phyloP scores from a whole-genome alignment of 202 grass and related monocot genomes.

The Dendrocalamus latiflorus region DNA sequence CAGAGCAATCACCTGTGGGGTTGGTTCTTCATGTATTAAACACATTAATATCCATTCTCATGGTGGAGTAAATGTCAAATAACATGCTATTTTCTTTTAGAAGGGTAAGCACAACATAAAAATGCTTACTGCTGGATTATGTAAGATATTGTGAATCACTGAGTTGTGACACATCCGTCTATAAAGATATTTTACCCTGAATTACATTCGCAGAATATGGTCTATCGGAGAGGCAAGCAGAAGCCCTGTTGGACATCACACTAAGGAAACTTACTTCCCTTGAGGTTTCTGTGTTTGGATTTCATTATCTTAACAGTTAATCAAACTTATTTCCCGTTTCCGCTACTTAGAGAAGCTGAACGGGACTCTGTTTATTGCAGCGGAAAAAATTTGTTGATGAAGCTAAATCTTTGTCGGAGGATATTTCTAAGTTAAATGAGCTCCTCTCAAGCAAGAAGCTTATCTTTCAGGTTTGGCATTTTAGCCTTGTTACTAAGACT shows the following conservation, averaged over 20 bases:
- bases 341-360: constrained; percentile 9
- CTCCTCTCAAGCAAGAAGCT: constrained; percentile 92
- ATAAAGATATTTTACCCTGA: constrained; percentile 9
- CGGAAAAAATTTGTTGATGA: constrained; percentile 93
- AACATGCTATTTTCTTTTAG: not conserved
- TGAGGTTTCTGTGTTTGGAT: constrained; percentile 52
- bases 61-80: not conserved
- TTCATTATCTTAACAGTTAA: not conserved
- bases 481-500: not conserved
- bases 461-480: constrained; percentile 71
- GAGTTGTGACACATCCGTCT: not conserved
- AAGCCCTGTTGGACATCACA: constrained; percentile 88
- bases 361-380: constrained; percentile 44
- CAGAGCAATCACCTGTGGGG: not conserved
- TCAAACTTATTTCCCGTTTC: not conserved
- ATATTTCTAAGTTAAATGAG: constrained; percentile 85
- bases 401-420: constrained; percentile 54
- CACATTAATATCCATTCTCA: not conserved
- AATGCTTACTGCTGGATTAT: not conserved
- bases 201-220: constrained; percentile 54
- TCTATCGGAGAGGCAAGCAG: constrained; percentile 87
- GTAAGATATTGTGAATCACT: not conserved
- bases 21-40: not conserved
- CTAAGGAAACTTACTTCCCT: constrained; percentile 90
- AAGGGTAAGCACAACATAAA: not conserved